A percentile compares a stretch with the other conserved stretches of the same genome.
Conservation (phyloP, 768 basidiomycete species). For the Kwoniella dejecticola region DNA sequence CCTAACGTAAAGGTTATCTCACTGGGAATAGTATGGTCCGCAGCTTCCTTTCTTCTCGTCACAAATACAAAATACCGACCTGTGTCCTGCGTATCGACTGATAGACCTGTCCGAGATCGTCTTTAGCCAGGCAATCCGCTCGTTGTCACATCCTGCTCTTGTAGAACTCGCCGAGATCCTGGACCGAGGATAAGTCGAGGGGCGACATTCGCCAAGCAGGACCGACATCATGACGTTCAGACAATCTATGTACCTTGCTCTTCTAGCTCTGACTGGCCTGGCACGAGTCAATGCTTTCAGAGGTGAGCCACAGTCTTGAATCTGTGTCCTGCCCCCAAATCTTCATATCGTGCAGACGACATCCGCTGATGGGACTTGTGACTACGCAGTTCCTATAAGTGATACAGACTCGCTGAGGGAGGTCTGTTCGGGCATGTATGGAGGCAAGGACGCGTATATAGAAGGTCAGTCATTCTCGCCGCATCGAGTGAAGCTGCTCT, state of each 20-base stretch:
- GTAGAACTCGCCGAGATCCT: no score
- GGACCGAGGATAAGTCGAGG: no score
- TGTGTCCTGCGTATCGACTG: no score
- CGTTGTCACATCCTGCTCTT: no score
- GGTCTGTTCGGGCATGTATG: constrained; percentile 96
- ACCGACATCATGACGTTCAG: not conserved
- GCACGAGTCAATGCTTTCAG: constrained; percentile 14
- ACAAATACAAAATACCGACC: no score
- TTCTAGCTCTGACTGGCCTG: not conserved
- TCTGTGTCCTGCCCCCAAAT: not conserved
- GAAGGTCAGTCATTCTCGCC: no score
- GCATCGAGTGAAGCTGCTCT: constrained; percentile 19
- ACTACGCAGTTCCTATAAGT: constrained; percentile 58
- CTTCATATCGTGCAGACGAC: not conserved
- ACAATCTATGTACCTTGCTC: not conserved
- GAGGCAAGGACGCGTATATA: constrained; percentile 72
- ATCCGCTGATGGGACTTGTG: not conserved
- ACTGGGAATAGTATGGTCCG: no score
- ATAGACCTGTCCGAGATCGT: no score
- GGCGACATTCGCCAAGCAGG: no score
- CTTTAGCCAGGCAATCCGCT: no score
- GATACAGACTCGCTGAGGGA: constrained; percentile 83
- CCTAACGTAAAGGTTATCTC: no score
- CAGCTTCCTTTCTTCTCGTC: no score
- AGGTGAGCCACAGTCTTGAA: constrained; percentile 6